These are phyloP conservation scores for Podospora didyma DNA, from an alignment of 495 filamentous ascomycete species.

Conservation along the genomic window DNA sequence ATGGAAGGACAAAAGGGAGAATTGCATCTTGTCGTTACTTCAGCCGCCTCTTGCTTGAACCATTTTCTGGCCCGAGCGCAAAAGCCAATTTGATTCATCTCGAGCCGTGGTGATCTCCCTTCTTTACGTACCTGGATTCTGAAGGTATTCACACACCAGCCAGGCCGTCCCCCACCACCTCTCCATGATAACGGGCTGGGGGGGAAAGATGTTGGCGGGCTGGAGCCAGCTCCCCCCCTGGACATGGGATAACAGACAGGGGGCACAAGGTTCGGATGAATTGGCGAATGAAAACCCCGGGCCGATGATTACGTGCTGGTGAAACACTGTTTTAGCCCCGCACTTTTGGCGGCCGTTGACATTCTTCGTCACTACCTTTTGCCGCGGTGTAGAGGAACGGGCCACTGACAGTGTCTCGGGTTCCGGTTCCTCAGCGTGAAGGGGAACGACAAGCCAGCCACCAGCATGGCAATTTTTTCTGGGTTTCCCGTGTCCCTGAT, in stretches of 20 bases:
- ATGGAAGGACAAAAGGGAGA: background rate
- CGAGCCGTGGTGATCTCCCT: background rate
- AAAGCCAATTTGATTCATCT: background rate
- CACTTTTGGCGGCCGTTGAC: background rate
- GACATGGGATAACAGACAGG: background rate
- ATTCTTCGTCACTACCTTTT: background rate
- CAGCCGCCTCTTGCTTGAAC: background rate
- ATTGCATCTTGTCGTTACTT: background rate
- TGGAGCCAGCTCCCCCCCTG: background rate
- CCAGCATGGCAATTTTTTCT: too few species aligned
- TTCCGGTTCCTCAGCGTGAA: too few species aligned
- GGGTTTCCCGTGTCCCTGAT: too few species aligned
- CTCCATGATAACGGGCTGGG: background rate
- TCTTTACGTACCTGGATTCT: slow-evolving; percentile 1
- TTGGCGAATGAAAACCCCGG: slow-evolving; percentile 5
- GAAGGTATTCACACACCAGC: background rate
- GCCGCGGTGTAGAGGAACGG: too few species aligned
- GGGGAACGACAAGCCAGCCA: too few species aligned
- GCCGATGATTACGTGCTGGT: background rate
- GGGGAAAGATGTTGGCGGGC: background rate
- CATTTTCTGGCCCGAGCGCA: slow-evolving; percentile 1
- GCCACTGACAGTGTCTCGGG: too few species aligned
- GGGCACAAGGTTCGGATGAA: background rate
- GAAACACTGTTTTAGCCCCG: slow-evolving; percentile 11
- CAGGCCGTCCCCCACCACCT: background rate